Base-by-base conservation (phyloP, 2,329 filamentous ascomycete species). In the Fusarium fracticaudum region DNA sequence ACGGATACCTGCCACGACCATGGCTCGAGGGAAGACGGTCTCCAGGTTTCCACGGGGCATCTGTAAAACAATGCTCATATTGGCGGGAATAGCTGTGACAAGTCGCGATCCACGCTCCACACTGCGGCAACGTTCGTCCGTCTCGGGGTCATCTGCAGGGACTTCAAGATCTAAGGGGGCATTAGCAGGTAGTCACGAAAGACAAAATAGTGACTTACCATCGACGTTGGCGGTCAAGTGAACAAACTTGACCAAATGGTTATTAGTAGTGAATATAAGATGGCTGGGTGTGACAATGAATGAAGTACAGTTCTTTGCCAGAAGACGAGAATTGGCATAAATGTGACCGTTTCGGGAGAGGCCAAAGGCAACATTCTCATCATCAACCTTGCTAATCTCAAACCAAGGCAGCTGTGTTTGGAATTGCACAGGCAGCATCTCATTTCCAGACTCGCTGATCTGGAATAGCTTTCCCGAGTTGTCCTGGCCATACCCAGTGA, bases 31-130 rank as follows among this genome's bases (percentile, higher is more conserved):
- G 79, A 92, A 98, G 57, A 98, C 95, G 0, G 96, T 98, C 83
- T 99, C 96, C 4, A 98, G 85, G 76, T 99, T 99, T 26, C 96
- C 96, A 78, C 96, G 89, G 3, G 96, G 96, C 94, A 98, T 98
- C 81, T 99, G 96, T 8, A 99, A 86, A 2, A 97, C 90, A 14
- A 99, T 86, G 60, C 91, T 93, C 83, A 97, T 96, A 45, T 91
- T 93, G 8, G 94, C 94, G 4, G 96, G 96, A 82, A 98, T 95
- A 35, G 95, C 94, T 2, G 94, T 96, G 29, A 99, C 91, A 20
- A 99, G 88, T 55, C 91, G 91, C 7, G 93, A 94, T 22, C 96
- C 96, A 73, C 96, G 91, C 82, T 99, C 96, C 64, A 99, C 93
- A 76, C 91, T 97, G 74, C 96, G 90, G 81, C 96, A 98, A 79